These are phyloP conservation scores for Saccharomycopsis fibuligera DNA, from an alignment of 805 yeast species.

Conservation along the genomic window DNA sequence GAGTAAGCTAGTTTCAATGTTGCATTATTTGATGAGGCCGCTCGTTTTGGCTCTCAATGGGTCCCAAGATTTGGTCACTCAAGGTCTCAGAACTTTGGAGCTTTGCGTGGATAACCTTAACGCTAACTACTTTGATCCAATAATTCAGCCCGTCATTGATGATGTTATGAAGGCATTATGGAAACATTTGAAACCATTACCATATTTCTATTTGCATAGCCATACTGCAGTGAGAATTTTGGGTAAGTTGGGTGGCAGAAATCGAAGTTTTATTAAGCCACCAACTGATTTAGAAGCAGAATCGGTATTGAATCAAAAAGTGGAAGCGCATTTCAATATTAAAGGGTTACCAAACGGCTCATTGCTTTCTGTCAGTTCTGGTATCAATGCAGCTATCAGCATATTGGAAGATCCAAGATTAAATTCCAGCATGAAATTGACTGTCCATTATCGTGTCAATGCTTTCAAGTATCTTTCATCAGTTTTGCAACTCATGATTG, in stretches of 20 bases:
- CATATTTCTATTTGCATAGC: conserved; percentile 90
- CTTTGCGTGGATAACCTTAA: conserved; percentile 94
- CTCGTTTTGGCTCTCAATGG: conserved; percentile 87
- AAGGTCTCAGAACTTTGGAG: conserved; percentile 91
- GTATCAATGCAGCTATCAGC: conserved; percentile 70
- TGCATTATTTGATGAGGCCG: conserved; percentile 84
- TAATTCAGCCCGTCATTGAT: conserved; percentile 90
- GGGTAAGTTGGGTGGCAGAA: conserved; percentile 95
- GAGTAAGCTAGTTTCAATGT: conserved; percentile 88
- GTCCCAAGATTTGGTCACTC: conserved; percentile 84
- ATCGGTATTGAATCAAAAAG: conserved; percentile 53
- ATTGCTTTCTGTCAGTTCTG: conserved; percentile 78
- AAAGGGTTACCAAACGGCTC: conserved; percentile 61
- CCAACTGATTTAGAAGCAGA: conserved; percentile 54
- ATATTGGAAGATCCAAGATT: conserved; percentile 60
- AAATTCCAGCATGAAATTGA: conserved; percentile 19
- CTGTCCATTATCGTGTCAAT: conserved; percentile 63
- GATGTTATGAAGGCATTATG: conserved; percentile 92
- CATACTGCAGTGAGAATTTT: conserved; percentile 89
- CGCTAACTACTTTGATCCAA: conserved; percentile 95
- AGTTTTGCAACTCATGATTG: conserved; percentile 60
- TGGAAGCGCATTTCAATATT: conserved; percentile 64
- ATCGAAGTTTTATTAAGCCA: conserved; percentile 75
- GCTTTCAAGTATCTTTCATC: conserved; percentile 70
- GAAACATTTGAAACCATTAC: conserved; percentile 85